phyloP scores from a whole-genome alignment of 1,284 basidiomycete genomes.

The Tilletia walkeri region DNA sequence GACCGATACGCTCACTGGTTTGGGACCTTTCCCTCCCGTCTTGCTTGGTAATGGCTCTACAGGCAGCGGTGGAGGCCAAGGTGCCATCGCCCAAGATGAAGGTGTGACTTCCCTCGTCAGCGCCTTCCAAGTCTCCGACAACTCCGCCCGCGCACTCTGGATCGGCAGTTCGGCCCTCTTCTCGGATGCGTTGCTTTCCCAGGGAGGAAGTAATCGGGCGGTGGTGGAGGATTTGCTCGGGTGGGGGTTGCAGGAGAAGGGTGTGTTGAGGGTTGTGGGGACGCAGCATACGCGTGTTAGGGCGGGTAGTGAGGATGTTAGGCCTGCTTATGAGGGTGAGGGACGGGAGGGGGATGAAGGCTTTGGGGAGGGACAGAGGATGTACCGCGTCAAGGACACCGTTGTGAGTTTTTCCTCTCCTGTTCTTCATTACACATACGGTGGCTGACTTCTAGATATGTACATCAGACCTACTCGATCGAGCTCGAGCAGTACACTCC shows the following conservation, averaged over 20 bases:
- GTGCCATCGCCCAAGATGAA: constrained; percentile 62
- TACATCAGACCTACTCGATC: constrained; percentile 68
- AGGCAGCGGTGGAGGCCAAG: constrained; percentile 5
- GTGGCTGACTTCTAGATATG: background rate
- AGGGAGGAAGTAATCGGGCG: constrained; percentile 71
- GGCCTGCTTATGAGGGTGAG: constrained; percentile 50
- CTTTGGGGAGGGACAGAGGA: constrained; percentile 33
- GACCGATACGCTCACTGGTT: constrained; percentile 33
- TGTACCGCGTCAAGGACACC: constrained; percentile 83
- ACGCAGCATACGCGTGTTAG: constrained; percentile 70
- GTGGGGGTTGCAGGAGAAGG: constrained; percentile 88
- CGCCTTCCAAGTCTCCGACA: constrained; percentile 80
- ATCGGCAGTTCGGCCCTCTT: constrained; percentile 67
- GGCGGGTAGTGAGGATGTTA: constrained; percentile 56
- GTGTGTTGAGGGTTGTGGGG: constrained; percentile 74
- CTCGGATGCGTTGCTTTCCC: constrained; percentile 8
- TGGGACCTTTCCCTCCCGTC: constrained; percentile 20
- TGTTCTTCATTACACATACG: background rate
- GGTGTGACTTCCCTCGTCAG: constrained; percentile 70
- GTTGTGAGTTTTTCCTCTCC: constrained; percentile 63
- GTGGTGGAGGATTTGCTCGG: constrained; percentile 73
- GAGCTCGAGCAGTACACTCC: constrained; percentile 68
- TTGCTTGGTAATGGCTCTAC: constrained; percentile 20
- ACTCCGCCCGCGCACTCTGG: constrained; percentile 72
- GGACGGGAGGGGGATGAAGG: constrained; percentile 57